Base-by-base conservation (phyloP, 1,139 yeast species). In the Geotrichum aggregatum region DNA sequence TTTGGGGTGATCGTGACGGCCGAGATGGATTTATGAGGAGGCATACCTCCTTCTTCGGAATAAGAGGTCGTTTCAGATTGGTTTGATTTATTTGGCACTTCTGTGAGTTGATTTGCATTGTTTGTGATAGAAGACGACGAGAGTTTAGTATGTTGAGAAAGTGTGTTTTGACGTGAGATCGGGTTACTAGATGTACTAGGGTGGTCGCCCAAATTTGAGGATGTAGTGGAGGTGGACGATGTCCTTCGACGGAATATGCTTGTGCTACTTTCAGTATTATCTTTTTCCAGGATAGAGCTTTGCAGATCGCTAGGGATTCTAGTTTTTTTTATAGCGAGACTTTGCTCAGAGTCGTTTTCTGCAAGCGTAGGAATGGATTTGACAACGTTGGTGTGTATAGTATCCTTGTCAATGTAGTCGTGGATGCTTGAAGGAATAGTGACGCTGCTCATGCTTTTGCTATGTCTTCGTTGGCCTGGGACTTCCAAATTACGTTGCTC, bases 391-490 rank as follows among this genome's bases (percentile, higher is more conserved):
- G 44, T 3, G 18, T 8, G 7, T 11, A n/a, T n/a, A 5, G 45
- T 13, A 11, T 41, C 45, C 30, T 41, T 28, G 42, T 6, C 13
- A 26, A 41, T 41, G 18, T 41, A 41, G 18, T 26, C 22, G 14
- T 28, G 34, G 18, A 41, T 41, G 19, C 28, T 34, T 11, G 55
- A 43, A 13, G 53, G 53, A 28, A 44, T 22, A 18, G 58, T 48
- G 11, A 65, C 69, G 47, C 66, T 62, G 48, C 67, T 62, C 47
- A 64, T 64, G 47, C 73, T 66, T 55, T 65, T 69, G 49, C 66
- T 61, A 50, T 66, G 69, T 11, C 61, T 59, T 34, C 68, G 44
- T 13, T 59, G 53, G 47, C 59, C n/a, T 10, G 45, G 22, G 5
- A 28, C 35, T 3, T 26, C 45, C n/a, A 28, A 28, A 26, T 7